These are phyloP conservation scores for Vickermania ingenoplastis DNA, from an alignment of 208 protist genomes.

Conservation along the genomic window DNA sequence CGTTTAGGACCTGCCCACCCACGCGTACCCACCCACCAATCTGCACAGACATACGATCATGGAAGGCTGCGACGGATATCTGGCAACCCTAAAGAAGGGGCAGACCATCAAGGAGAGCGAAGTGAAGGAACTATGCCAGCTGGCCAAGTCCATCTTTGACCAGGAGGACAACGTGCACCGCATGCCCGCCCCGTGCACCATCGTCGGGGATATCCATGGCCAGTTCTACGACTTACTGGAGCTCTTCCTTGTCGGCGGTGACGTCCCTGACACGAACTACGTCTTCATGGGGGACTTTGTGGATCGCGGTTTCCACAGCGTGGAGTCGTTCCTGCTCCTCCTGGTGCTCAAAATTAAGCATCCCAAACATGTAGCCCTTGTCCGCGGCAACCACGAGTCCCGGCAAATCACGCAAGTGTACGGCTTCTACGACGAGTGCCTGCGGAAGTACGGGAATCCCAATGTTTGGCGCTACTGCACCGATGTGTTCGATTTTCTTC, in stretches of 20 bases:
- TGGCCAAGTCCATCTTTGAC: conserved; percentile 76
- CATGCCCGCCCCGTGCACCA: conserved; percentile 86
- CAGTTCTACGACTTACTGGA: conserved; percentile 97
- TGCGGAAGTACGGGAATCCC: conserved; percentile 98
- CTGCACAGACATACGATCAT: too few relatives aligned
- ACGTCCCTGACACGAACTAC: conserved; percentile 96
- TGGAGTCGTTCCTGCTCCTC: conserved; percentile 97
- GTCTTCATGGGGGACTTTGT: conserved; percentile 98
- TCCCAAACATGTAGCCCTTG: conserved; percentile 91
- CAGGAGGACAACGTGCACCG: conserved; percentile 88
- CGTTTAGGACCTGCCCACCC: too few relatives aligned
- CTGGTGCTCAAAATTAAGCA: conserved; percentile 97
- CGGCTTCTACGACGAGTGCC: conserved; percentile 99
- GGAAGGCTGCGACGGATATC: conserved; percentile 95
- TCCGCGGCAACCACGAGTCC: conserved; percentile 95
- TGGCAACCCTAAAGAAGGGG: conserved; percentile 93
- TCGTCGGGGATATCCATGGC: conserved; percentile 92
- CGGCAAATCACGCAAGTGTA: conserved; percentile 97
- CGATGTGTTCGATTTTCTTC: conserved; percentile 99
- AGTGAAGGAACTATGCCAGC: conserved; percentile 84
- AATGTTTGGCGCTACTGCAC: conserved; percentile 99
- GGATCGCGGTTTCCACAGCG: conserved; percentile 97
- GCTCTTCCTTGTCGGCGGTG: conserved; percentile 95
- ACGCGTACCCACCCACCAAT: too few relatives aligned
- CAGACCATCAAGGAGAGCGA: conserved; percentile 89